Percentiles rank a stretch among this genome's conserved stretches.
phyloP scores from a whole-genome alignment of 805 yeast genomes.

The Spathaspora boniae region DNA sequence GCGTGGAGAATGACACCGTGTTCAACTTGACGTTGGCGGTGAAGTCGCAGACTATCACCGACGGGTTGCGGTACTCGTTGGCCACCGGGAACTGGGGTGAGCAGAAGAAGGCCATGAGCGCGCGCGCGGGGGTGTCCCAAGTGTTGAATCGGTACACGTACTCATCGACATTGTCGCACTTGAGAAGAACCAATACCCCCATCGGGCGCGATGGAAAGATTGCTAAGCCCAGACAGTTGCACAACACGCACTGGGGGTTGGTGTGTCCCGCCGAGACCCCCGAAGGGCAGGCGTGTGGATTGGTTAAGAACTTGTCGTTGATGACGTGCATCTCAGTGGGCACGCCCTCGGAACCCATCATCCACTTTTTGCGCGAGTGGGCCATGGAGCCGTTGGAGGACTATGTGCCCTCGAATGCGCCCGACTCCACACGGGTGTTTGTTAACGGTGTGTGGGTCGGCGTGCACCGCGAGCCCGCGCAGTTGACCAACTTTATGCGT shows the following conservation, averaged over 20 bases:
- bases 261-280: conserved; percentile 99
- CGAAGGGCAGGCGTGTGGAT: conserved; percentile 99
- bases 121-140: conserved; percentile 99
- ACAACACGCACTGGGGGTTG: conserved; percentile 99
- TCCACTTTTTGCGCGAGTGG: conserved; percentile 94
- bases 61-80: conserved; percentile 93
- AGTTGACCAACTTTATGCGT: conserved; percentile 85
- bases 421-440: conserved; percentile 89
- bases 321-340: conserved; percentile 99
- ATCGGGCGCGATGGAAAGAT: conserved; percentile 99
- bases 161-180: conserved; percentile 96
- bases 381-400: conserved; percentile 98
- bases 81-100: conserved; percentile 99
- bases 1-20: conserved; percentile 96
- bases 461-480: conserved; percentile 94
- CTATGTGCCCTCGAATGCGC: conserved; percentile 87
- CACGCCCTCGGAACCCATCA: conserved; percentile 92
- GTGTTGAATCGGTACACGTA: conserved; percentile 97
- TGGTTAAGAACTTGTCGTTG: conserved; percentile 91
- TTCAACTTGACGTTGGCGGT: conserved; percentile 95
- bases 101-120: conserved; percentile 97
- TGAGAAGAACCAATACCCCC: conserved; percentile 98
- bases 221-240: conserved; percentile 98
- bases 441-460: conserved; percentile 99
- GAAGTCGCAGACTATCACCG: conserved; percentile 93